Conservation (phyloP, 164 flowering plant species). For the Stephania japonica region DNA sequence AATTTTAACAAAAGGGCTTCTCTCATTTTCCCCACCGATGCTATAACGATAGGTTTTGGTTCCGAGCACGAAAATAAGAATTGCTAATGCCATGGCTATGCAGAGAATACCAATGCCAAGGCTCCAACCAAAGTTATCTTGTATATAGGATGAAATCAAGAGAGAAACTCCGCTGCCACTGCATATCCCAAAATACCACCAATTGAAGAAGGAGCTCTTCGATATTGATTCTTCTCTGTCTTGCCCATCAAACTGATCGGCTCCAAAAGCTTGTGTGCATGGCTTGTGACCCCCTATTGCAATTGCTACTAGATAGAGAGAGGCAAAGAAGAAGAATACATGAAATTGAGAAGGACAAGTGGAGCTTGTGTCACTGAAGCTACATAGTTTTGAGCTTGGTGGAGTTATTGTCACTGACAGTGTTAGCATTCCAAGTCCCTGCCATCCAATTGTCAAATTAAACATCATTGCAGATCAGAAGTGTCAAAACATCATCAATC, state of each 20-base stretch:
- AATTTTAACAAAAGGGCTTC: conserved; percentile 7
- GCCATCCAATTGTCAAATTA: neutral
- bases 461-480: too few species aligned
- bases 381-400: neutral
- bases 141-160: conserved; percentile 5
- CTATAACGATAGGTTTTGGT: conserved; percentile 15
- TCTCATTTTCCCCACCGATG: conserved; percentile 6
- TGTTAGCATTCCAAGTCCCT: conserved; percentile 21
- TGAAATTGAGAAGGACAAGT: conserved; percentile 10
- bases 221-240: conserved; percentile 5
- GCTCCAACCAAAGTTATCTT: conserved; percentile 18
- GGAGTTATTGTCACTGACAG: conserved; percentile 17
- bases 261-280: conserved; percentile 21
- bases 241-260: conserved; percentile 15
- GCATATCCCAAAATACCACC: conserved; percentile 17
- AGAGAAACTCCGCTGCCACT: neutral
- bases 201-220: conserved; percentile 21
- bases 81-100: conserved; percentile 11
- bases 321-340: conserved; percentile 16
- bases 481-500: too few species aligned
- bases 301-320: conserved; percentile 20
- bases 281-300: conserved; percentile 19
- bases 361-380: neutral
- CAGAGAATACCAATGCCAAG: conserved; percentile 17
- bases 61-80: conserved; percentile 12